These are phyloP conservation scores for Citrus inodora DNA, from an alignment of 345 rosid genomes.

Conservation along the genomic window DNA sequence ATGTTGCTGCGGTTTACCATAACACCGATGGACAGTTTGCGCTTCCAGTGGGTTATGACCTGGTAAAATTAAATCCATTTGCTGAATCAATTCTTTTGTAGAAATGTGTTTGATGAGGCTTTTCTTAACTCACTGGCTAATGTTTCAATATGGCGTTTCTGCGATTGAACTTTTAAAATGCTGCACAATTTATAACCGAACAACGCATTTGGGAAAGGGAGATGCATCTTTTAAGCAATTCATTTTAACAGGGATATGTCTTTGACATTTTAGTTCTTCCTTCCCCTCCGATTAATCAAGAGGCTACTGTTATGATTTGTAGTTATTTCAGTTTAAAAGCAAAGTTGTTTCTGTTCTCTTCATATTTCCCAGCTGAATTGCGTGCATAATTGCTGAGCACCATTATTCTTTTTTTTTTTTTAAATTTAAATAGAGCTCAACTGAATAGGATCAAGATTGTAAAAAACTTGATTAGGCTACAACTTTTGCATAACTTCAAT, in stretches of 20 bases:
- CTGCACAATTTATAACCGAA: neutral
- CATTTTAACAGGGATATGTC: neutral
- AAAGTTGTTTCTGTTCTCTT: neutral
- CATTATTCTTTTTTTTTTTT: neutral
- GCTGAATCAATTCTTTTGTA: neutral
- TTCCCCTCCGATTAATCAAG: neutral
- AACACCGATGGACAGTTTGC: conserved; percentile 48
- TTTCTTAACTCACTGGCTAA: neutral
- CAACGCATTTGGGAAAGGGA: neutral
- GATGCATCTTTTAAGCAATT: neutral
- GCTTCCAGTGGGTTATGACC: conserved; percentile 82
- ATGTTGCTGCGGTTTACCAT: conserved; percentile 81
- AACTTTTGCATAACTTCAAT: neutral
- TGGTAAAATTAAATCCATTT: conserved; percentile 38
- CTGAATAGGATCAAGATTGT: neutral
- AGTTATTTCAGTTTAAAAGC: neutral
- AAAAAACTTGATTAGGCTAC: neutral
- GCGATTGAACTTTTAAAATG: neutral
- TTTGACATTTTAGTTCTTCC: neutral
- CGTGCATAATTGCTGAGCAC: neutral
- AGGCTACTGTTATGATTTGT: neutral
- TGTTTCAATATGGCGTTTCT: neutral
- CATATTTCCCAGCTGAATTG: neutral
- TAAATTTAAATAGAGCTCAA: neutral
- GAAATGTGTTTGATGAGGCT: neutral